phyloP scores from a whole-genome alignment of 768 basidiomycete species.

The Collybiopsis luxurians region DNA sequence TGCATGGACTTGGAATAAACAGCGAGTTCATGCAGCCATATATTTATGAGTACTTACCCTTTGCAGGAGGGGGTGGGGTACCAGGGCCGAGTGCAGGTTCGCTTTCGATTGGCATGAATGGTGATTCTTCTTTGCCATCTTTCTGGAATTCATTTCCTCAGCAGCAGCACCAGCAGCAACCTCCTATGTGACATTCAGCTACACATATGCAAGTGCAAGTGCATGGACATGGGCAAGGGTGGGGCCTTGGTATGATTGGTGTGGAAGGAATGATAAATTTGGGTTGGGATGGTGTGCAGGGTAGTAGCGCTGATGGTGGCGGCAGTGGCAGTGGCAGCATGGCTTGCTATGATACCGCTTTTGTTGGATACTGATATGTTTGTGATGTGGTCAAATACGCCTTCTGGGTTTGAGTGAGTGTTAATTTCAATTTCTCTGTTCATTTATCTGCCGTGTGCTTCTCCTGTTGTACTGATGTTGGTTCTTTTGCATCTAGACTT shows the following conservation, averaged over 20 bases:
- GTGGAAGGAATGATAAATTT: not conserved
- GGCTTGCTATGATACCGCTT: slow-evolving; percentile 15
- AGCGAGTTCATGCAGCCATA: not conserved
- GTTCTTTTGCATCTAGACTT: slow-evolving; percentile 20
- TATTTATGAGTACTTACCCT: not conserved
- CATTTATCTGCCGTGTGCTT: too few relatives aligned
- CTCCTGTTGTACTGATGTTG: too few relatives aligned
- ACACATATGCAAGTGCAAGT: not conserved
- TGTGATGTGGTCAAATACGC: slow-evolving; percentile 48
- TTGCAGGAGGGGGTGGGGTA: too few relatives aligned
- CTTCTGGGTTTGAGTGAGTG: slow-evolving; percentile 43
- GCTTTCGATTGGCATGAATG: not conserved
- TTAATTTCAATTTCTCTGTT: not conserved
- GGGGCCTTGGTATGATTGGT: not conserved
- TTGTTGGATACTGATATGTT: slow-evolving; percentile 37
- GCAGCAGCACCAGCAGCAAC: not conserved
- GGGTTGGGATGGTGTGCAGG: not conserved
- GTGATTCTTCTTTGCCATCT: too few relatives aligned
- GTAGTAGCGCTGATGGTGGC: too few relatives aligned
- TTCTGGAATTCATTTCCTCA: not conserved
- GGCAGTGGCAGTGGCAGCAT: not conserved
- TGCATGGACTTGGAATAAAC: not conserved
- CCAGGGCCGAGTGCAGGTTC: too few relatives aligned
- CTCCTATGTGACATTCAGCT: not conserved
- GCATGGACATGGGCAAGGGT: not conserved